A percentile compares a stretch with the other conserved stretches of the same genome.
Evolutionary conservation across 2,329 filamentous ascomycete genomes (phyloP).

Genomic region (Dendrostoma leiphaemia): DNA sequence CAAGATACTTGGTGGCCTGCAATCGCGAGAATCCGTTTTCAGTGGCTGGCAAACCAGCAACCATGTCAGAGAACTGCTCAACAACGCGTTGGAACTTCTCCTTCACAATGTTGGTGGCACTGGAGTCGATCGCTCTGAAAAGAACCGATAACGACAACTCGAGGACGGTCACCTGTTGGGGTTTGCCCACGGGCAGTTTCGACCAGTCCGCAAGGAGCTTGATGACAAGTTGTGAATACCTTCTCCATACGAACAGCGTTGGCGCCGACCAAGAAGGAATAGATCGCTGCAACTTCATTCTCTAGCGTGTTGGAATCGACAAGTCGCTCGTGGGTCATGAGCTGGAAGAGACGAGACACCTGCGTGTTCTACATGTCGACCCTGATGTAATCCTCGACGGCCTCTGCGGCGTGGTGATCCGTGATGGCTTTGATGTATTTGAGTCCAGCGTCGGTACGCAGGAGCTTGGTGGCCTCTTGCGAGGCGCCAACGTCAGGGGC

Average conservation of each 20-base stretch:
- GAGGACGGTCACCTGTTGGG: conserved; percentile 16
- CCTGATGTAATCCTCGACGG: not conserved
- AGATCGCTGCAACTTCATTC: conserved; percentile 32
- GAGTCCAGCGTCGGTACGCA: conserved; percentile 18
- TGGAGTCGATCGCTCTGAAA: conserved; percentile 21
- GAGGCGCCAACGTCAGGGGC: conserved; percentile 28
- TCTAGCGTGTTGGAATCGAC: conserved; percentile 38
- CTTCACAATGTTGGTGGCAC: conserved; percentile 19
- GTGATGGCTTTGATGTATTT: conserved; percentile 8
- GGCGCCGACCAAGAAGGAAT: conserved; percentile 34
- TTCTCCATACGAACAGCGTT: conserved; percentile 27
- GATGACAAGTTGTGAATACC: conserved; percentile 31
- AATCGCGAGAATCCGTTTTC: not conserved
- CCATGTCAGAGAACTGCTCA: not conserved
- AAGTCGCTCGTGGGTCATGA: conserved; percentile 34
- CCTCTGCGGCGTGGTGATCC: not conserved
- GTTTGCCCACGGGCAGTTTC: not conserved
- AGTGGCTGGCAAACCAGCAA: not conserved
- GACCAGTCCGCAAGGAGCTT: not conserved
- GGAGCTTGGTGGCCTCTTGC: conserved; percentile 24
- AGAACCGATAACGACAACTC: conserved; percentile 20
- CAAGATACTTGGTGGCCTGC: conserved; percentile 11
- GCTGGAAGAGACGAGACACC: conserved; percentile 31
- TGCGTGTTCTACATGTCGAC: conserved; percentile 11
- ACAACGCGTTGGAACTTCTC: conserved; percentile 3